Evolutionary conservation across 352 stramenopile genomes (phyloP).

Genomic region (Peronosclerospora sorghi): DNA sequence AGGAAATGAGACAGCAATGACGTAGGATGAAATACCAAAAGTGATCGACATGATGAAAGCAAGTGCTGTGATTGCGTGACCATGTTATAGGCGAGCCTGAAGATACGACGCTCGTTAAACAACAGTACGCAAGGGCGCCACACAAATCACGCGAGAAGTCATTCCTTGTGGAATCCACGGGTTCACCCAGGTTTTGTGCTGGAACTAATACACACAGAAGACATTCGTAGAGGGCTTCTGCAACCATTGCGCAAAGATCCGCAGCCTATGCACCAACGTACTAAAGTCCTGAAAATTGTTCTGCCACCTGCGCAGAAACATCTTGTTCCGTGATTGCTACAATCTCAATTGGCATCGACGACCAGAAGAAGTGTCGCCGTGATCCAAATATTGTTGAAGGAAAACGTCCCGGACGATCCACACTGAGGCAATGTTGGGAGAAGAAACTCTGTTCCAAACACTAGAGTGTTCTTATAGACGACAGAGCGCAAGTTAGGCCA

Average conservation of each 20-base stretch:
- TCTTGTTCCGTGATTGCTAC: constrained; percentile 79
- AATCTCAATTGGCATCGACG: constrained; percentile 85
- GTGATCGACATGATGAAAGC: constrained; percentile 48
- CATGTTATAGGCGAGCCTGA: constrained; percentile 76
- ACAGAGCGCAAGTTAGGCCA: constrained; percentile 90
- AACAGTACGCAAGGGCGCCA: constrained; percentile 66
- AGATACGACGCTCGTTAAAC: constrained; percentile 69
- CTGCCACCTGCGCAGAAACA: constrained; percentile 49
- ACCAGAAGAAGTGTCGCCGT: constrained; percentile 95
- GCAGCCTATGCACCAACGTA: constrained; percentile 57
- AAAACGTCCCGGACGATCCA: constrained; percentile 67
- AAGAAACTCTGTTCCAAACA: constrained; percentile 77
- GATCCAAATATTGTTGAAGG: constrained; percentile 86
- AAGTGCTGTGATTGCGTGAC: constrained; percentile 44
- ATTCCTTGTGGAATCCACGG: constrained; percentile 52
- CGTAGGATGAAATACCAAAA: constrained; percentile 62
- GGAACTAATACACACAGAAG: constrained; percentile 58
- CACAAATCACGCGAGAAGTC: constrained; percentile 58
- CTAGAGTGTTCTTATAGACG: constrained; percentile 93
- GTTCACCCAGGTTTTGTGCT: constrained; percentile 36
- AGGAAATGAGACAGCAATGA: constrained; percentile 52
- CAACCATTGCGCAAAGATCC: constrained; percentile 74
- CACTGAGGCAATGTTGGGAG: constrained; percentile 70
- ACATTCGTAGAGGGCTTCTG: constrained; percentile 71
- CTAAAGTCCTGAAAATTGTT: constrained; percentile 76